Conservation (phyloP, 768 basidiomycete species). For the Leccinum imitatum region DNA sequence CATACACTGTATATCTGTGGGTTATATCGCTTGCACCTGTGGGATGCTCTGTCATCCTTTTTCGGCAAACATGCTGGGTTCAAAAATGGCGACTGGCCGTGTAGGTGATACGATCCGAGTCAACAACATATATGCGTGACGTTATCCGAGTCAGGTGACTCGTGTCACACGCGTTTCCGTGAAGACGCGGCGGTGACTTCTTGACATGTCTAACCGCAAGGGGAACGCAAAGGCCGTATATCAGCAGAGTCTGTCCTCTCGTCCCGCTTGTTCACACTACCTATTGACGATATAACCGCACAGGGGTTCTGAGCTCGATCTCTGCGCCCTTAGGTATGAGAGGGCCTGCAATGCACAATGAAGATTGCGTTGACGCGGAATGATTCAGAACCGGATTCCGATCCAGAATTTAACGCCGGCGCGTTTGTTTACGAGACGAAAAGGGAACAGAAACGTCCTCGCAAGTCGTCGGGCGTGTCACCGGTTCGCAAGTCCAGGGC, state of each 20-base stretch:
- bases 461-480: constrained; percentile 16
- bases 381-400: constrained; percentile 31
- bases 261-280: not conserved
- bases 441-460: constrained; percentile 19
- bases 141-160: constrained; percentile 13
- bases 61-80: too few species aligned
- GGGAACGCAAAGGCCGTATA: constrained; percentile 17
- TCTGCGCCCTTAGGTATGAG: constrained; percentile 36
- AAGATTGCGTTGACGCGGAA: not conserved
- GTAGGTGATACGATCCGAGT: constrained; percentile 17
- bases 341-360: not conserved
- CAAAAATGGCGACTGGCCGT: too few species aligned
- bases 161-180: constrained; percentile 13
- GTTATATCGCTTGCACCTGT: too few species aligned
- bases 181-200: constrained; percentile 1
- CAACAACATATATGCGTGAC: constrained; percentile 3
- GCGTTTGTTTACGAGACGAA: constrained; percentile 31
- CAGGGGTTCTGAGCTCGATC: constrained; percentile 31
- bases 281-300: not conserved
- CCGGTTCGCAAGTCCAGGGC: constrained; percentile 17
- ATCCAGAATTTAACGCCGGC: constrained; percentile 35
- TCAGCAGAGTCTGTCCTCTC: constrained; percentile 18
- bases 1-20: too few species aligned
- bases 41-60: too few species aligned
- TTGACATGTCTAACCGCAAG: constrained; percentile 11